These are phyloP conservation scores for Pseudogymnoascus destructans DNA, from an alignment of 2,329 filamentous ascomycete species.

Conservation along the genomic window DNA sequence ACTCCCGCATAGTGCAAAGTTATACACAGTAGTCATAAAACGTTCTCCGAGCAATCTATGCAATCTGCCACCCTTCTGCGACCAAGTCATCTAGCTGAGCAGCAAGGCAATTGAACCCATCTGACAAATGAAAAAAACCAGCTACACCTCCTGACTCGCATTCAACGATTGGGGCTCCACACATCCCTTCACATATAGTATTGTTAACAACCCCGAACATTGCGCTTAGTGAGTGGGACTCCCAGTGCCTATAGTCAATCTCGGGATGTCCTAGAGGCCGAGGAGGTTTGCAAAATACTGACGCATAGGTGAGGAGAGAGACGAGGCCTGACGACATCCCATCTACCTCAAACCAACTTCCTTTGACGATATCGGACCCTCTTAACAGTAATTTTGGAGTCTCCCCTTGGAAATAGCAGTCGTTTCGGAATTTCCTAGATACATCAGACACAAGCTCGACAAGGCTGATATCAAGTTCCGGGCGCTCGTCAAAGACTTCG, in stretches of 20 bases:
- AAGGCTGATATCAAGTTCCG: neutral
- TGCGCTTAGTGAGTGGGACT: neutral
- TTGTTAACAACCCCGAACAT: neutral
- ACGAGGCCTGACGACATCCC: neutral
- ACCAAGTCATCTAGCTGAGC: neutral
- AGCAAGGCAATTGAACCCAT: neutral
- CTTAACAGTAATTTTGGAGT: neutral
- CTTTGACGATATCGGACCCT: neutral
- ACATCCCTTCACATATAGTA: neutral
- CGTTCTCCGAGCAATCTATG: neutral
- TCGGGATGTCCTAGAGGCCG: neutral
- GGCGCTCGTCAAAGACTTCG: neutral
- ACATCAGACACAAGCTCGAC: neutral
- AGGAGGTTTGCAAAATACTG: neutral
- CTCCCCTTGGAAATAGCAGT: neutral
- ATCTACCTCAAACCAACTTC: neutral
- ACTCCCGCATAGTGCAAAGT: too few species aligned
- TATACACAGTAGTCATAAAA: neutral
- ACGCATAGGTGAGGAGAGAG: neutral
- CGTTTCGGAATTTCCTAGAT: neutral
- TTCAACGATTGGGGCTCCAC: neutral
- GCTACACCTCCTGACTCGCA: neutral
- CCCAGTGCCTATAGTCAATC: neutral
- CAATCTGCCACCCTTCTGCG: neutral
- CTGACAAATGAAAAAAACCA: neutral